Base-by-base conservation (phyloP, 495 filamentous ascomycete species). In the Penicillium turbatum region DNA sequence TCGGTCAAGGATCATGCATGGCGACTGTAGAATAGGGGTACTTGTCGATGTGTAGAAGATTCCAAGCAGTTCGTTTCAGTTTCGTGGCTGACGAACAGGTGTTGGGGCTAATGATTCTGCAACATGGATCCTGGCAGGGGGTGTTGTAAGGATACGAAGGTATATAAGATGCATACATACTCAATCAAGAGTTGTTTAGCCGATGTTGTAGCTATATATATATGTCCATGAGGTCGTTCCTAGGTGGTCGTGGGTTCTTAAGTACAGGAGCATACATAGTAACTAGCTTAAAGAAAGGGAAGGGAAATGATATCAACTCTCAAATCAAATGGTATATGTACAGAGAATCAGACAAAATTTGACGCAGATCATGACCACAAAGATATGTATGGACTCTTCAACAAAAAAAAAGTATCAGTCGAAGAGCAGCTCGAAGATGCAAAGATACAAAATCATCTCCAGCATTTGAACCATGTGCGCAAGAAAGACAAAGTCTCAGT, bases 251-350 rank as follows among this genome's bases (percentile, higher is more conserved):
- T 24, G 2, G 4, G 4, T 24, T 24, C 21, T 12, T 43, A 43
- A 9, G 35, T 17, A n/a, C 11, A 35, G 8, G 21, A 11, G 30
- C 26, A 42, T 24, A 54, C 9, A 37, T 9, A 38, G 36, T 30
- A 29, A 29, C 1, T 16, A 11, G 8, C 9, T 37, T 7, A 21
- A 12, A 21, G 27, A 34, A 44, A 49, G 57, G 34, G 57, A 55
- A 61, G 54, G 60, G 51, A 49, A 60, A 50, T 21, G 43, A 57
- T 66, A 61, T 61, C 43, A 57, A 66, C 63, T 57, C 53, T 24
- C 21, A 48, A 54, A 38, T 45, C 48, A 48, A 8, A 30, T 59
- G 64, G 64, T 67, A 64, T 66, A 66, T 67, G 62, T 67, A 67
- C 64, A 67, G 19, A 56, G 59, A 64, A 65, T 38, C 35, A 53